phyloP scores from a whole-genome alignment of 2,329 filamentous ascomycete species.

The Neofusicoccum laricinum region DNA sequence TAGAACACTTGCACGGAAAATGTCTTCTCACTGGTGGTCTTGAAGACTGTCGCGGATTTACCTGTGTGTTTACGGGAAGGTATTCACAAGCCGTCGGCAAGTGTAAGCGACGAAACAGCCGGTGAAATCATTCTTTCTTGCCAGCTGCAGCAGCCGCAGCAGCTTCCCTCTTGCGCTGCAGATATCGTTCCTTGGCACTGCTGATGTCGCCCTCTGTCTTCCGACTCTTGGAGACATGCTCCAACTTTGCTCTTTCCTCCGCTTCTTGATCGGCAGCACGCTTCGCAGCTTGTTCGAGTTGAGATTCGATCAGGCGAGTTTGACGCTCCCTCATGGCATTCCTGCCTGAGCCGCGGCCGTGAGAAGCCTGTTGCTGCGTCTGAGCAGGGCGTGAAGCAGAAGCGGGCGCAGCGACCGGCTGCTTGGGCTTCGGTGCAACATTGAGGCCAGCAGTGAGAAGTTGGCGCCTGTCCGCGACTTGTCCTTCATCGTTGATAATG shows the following conservation, averaged over 20 bases:
- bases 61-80: not conserved
- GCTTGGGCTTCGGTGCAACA: conserved; percentile 62
- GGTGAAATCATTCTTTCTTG: not conserved
- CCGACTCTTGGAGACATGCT: conserved; percentile 68
- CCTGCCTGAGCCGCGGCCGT: conserved; percentile 46
- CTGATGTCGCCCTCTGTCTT: conserved; percentile 76
- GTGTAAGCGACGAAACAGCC: not conserved
- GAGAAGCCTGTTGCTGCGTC: conserved; percentile 22
- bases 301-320: conserved; percentile 73
- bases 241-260: conserved; percentile 61
- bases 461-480: conserved; percentile 82
- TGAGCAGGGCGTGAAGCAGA: conserved; percentile 23
- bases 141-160: conserved; percentile 51
- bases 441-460: conserved; percentile 75
- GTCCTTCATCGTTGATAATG: conserved; percentile 75
- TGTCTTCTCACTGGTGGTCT: not conserved
- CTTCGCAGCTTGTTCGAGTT: conserved; percentile 71
- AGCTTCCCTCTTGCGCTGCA: conserved; percentile 72
- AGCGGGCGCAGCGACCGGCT: conserved; percentile 27
- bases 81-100: not conserved
- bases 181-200: conserved; percentile 75
- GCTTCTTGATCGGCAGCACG: conserved; percentile 67
- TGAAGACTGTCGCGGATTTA: not conserved
- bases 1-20: not conserved
- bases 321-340: conserved; percentile 72